Evolutionary conservation across 495 filamentous ascomycete species (phyloP), one percentile per base, ranked within the genome.

Genomic region (Neurospora sp.): DNA sequence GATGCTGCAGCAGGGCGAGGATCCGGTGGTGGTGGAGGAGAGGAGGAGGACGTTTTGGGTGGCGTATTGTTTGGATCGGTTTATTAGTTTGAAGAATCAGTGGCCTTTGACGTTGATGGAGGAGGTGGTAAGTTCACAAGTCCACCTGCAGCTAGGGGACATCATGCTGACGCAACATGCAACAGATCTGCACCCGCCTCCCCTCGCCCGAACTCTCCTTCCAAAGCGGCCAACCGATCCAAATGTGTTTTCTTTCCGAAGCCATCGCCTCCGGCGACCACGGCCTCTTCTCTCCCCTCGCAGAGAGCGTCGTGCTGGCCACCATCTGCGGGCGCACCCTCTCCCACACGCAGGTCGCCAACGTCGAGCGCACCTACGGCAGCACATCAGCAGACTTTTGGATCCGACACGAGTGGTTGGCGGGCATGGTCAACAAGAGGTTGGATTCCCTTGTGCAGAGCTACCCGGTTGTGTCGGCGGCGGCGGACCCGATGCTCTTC

Each of bases 1-100:
- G 24, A 13, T 69, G n/a, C 10, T 66, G 10, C 72, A 74, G 10
- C 73, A 73, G 28, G 76, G 71, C 0, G 79, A 76, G 5, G 80
- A 83, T 39, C 71, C 73, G 21, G 72, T 82, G 21, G 74, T 77
- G 36, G 75, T 79, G 1, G 88, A 89, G 72, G 86, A 89, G 73
- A 82, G 83, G 73, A 77, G 87, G 45, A 81, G 87, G 40, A 85
- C 85, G 0, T 88, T 89, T 70, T 89, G 88, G 88, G 80, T 89
- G 66, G 86, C 87, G 0, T 89, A 87, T 69, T 84, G 81, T 36
- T 80, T 89, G 13, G 88, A 89, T 75, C 82, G 85, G 0, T 83
- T 89, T 34, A 82, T 86, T 70, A 86, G 84, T 59, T 80, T 88
- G 34, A 81, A 81, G 39, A 82, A 84, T 39, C 81, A 81, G 5